phyloP scores from a whole-genome alignment of 306 rosid species.

The Vigna angularis region DNA sequence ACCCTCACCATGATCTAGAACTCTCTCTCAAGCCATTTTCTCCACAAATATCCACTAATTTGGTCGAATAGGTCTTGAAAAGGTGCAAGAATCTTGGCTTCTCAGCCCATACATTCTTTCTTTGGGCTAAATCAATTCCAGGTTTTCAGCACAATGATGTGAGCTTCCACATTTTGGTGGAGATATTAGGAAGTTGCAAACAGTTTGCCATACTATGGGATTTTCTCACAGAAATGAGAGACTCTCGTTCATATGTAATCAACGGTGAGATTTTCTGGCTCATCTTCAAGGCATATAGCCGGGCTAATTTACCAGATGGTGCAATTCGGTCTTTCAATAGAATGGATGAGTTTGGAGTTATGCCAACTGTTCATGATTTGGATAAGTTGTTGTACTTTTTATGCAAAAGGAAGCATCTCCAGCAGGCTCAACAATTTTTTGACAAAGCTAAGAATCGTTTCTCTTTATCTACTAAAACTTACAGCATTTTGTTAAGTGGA shows the following conservation, averaged over 20 bases:
- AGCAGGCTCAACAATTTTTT: conserved; percentile 75
- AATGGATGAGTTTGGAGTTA: conserved; percentile 82
- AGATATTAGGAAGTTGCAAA: too few species aligned
- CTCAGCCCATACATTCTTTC: too few species aligned
- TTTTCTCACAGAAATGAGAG: conserved; percentile 75
- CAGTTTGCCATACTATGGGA: too few species aligned
- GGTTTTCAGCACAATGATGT: too few species aligned
- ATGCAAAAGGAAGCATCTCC: conserved; percentile 77
- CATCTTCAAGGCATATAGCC: conserved; percentile 71
- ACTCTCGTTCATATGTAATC: conserved; percentile 58
- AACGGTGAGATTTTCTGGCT: conserved; percentile 71
- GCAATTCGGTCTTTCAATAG: conserved; percentile 77
- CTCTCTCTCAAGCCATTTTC: conserved; percentile 65
- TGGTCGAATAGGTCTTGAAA: conserved; percentile 87
- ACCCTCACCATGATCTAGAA: conserved; percentile 80
- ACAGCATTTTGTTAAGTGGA: conserved; percentile 80
- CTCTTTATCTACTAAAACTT: conserved; percentile 58
- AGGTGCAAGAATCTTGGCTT: too few species aligned
- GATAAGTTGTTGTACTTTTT: conserved; percentile 69
- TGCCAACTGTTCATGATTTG: conserved; percentile 66
- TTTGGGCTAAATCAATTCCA: too few species aligned
- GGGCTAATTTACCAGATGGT: conserved; percentile 76
- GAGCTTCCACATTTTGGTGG: too few species aligned
- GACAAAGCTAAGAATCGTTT: conserved; percentile 65
- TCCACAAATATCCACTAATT: conserved; percentile 60